Base-by-base conservation (phyloP, 2,329 filamentous ascomycete genomes). In the Aspergillus sp. region DNA sequence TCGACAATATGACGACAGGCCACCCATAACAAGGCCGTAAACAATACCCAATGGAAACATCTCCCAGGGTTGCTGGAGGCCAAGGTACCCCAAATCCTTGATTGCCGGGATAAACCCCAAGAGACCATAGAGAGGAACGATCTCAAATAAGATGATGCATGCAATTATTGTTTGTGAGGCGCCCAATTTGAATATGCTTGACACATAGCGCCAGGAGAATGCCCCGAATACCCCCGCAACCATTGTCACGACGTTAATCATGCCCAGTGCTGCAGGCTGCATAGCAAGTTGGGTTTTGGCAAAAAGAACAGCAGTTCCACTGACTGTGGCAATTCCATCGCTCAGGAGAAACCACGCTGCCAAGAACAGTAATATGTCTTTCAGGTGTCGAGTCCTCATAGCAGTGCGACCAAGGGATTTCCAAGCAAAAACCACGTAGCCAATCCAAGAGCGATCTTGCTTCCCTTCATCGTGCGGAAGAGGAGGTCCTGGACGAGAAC, bases 161-260 rank as follows among this genome's bases (percentile, higher is more conserved):
- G 90, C 87, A 32, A 98, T 82, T 59, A 99, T 96, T 1, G 94
- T 97, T 66, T 96, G 92, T 53, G 90, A 88, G 0, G 95, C 91
- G 58, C 84, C 84, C 36, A 96, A 82, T 16, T 84, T 82, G 63
- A 94, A 83, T 22, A 82, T 77, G 10, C 86, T 85, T 9, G 91
- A 94, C 46, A 97, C 80, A 67, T 84, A 88, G 10, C 91, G 87
- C 95, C 95, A 99, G 39, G 88, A 87, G 70, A 98, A 94, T 0
- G 95, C 95, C 18, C 95, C 95, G 9, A 91, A 77, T 11, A 98
- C 90, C 29, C 95, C 95, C 6, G 87, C 87, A 47, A 90, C 77
- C 12, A 94, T 98, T 39, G 90, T 91, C 66, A 97, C 93, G 56
- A 98, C 92, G 69, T 93, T 96, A 74, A 99, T 97, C 73, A 98